Percentiles rank a stretch among this genome's conserved stretches.
phyloP scores from a whole-genome alignment of 1,284 basidiomycete genomes.

The Cutaneotrichosporon sp. region DNA sequence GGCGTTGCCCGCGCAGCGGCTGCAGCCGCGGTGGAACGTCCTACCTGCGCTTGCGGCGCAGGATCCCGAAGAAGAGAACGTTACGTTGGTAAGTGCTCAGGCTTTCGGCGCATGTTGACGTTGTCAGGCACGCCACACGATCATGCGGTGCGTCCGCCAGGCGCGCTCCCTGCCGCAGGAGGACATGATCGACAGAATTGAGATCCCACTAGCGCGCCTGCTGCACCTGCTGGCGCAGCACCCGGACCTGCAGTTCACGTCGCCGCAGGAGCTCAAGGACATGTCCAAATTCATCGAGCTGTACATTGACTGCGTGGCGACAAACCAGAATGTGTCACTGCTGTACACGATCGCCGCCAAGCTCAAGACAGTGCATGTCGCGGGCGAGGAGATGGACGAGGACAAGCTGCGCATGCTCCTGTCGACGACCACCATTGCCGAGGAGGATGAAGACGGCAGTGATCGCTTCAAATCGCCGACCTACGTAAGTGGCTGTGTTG shows the following conservation, averaged over 20 bases:
- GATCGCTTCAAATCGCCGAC: slow-evolving; percentile 3
- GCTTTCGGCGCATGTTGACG: not conserved
- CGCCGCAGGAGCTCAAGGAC: slow-evolving; percentile 59
- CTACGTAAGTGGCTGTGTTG: slow-evolving; percentile 7
- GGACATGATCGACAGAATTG: slow-evolving; percentile 63
- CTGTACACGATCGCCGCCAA: slow-evolving; percentile 77
- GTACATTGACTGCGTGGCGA: slow-evolving; percentile 72
- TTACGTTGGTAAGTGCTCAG: slow-evolving; percentile 23
- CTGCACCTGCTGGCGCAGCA: slow-evolving; percentile 87
- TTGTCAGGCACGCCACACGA: slow-evolving; percentile 25
- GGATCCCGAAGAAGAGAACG: slow-evolving; percentile 80
- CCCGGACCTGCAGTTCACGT: slow-evolving; percentile 53
- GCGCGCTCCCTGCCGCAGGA: slow-evolving; percentile 44
- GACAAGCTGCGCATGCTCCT: slow-evolving; percentile 9
- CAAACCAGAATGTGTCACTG: slow-evolving; percentile 71
- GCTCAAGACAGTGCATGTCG: slow-evolving; percentile 73
- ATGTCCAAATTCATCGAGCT: slow-evolving; percentile 83
- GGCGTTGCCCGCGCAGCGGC: slow-evolving; percentile 58
- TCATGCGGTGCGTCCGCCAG: slow-evolving; percentile 12
- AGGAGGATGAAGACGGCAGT: slow-evolving; percentile 59
- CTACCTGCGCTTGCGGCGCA: slow-evolving; percentile 82
- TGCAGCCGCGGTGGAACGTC: slow-evolving; percentile 70
- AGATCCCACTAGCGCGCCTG: slow-evolving; percentile 76
- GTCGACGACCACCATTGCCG: slow-evolving; percentile 51
- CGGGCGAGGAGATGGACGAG: slow-evolving; percentile 15